Evolutionary conservation across 192 early-diverging fungal genomes (phyloP).

Genomic region (Coemansia reversa): DNA sequence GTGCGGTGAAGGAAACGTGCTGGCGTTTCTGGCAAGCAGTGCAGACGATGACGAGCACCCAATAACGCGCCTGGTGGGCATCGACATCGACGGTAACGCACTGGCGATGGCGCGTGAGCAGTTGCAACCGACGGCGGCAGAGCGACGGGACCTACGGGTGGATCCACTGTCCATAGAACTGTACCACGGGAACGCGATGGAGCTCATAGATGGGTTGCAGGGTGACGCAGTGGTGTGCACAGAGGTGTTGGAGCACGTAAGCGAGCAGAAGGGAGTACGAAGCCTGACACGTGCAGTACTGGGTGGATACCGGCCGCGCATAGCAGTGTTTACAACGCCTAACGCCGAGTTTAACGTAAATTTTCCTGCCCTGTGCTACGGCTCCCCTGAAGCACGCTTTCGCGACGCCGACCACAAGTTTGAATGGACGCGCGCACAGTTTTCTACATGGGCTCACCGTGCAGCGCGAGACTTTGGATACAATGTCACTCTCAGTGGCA

Average conservation of each 20-base stretch:
- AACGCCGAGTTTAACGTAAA: constrained; percentile 92
- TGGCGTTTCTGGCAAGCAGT: constrained; percentile 61
- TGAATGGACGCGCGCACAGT: constrained; percentile 92
- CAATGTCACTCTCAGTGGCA: constrained; percentile 47
- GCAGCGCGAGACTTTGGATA: constrained; percentile 68
- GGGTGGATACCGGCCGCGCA: constrained; percentile 65
- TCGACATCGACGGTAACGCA: constrained; percentile 62
- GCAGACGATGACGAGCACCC: constrained; percentile 47
- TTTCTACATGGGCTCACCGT: constrained; percentile 67
- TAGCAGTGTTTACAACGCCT: constrained; percentile 74
- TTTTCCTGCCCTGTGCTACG: constrained; percentile 76
- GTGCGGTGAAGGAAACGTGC: constrained; percentile 79
- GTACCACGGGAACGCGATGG: constrained; percentile 59
- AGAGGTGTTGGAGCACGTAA: constrained; percentile 87
- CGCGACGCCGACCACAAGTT: constrained; percentile 89
- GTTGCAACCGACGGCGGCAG: constrained; percentile 63
- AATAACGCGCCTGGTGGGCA: constrained; percentile 63
- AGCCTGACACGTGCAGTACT: constrained; percentile 63
- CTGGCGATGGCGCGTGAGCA: constrained; percentile 48
- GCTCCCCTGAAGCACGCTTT: constrained; percentile 60
- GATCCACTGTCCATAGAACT: constrained; percentile 61
- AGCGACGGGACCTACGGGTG: constrained; percentile 61
- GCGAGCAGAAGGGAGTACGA: constrained; percentile 52
- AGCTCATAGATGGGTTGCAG: constrained; percentile 5
- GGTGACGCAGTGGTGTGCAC: constrained; percentile 72